Base-by-base conservation (phyloP, 352 stramenopile species). In the Globisporangium camurandrum region DNA sequence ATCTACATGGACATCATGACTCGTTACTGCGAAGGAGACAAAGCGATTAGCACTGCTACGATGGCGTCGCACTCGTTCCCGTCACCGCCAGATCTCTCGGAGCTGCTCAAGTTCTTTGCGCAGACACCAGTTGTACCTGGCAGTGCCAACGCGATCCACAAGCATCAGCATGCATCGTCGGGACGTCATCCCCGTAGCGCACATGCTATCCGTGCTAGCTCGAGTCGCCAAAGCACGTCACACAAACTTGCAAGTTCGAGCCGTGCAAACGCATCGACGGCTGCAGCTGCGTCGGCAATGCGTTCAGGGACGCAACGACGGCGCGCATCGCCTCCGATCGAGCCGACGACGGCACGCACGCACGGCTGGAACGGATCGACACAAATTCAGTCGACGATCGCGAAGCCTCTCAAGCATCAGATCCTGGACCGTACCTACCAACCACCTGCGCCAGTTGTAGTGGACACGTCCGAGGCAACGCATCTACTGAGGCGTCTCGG, bases 351-450 rank as follows among this genome's bases (percentile, higher is more conserved):
- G 46, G 42, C 9, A 10, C 44, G 12, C 22, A 23, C 28, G 17
- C 27, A 56, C 39, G 58, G 46, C 19, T 87, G 75, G 75, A 84
- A 87, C 52, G 52, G 61, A 22, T 87, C 75, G 0, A 87, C 75
- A 0, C 62, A 75, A 22, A 33, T 87, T 34, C 57, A 59, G 24
- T 49, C 43, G 34, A 46, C 51, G 10, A 30, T 48, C 2, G 30
- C 56, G 2, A 79, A 81, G 47, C 46, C 62, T 7, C 62, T 87
- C 28, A 63, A 68, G 17, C 72, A 87, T 40, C 75, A 87, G 58
- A 70, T 87, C 45, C 56, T 87, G 24, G 62, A 59, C 43, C 69
- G 71, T 16, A 81, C 55, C 9, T 87, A 70, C 26, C 61, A 77
- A 44, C 75, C 75, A 7, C 66, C 72, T 33, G 58, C 62, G 9